Conservation (phyloP, 306 rosid genomes). For the apple (Malus domestica) region ASM211411v1 NC_041805.1:32770001-32770500, state of each 20-base stretch:
- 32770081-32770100: neutral
- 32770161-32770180: neutral
- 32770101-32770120: neutral
- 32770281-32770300: conserved; percentile 72
- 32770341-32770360: conserved; percentile 80
- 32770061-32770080: neutral
- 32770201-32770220: conserved; percentile 47
- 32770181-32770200: neutral
- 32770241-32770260: conserved; percentile 74
- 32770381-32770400: conserved; percentile 80
- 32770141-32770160: neutral
- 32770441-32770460: neutral
- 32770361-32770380: conserved; percentile 79
- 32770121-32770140: neutral
- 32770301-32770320: conserved; percentile 82
- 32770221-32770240: conserved; percentile 75
- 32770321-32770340: conserved; percentile 88
- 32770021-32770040: neutral
- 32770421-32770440: conserved; percentile 41
- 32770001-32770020: neutral
- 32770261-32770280: conserved; percentile 79
- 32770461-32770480: neutral
- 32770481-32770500: neutral
- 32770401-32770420: conserved; percentile 93
- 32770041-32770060: neutral